A percentile compares a stretch with the other conserved stretches of the same genome.
These are phyloP conservation scores for Fusarium setosum DNA, from an alignment of 2,329 filamentous ascomycete genomes.

Conservation along the genomic window DNA sequence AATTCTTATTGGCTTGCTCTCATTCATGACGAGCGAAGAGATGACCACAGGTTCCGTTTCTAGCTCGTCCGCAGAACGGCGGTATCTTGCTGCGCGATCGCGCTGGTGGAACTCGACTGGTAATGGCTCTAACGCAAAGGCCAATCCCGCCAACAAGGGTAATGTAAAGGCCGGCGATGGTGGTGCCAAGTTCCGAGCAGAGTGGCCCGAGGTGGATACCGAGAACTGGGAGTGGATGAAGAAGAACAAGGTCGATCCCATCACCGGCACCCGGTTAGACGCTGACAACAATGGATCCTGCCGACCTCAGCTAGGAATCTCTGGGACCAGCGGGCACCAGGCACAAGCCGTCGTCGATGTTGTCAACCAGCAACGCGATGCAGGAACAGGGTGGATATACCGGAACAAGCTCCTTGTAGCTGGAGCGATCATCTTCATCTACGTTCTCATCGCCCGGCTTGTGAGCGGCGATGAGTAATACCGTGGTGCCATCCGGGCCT, in stretches of 20 bases:
- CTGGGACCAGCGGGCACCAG: slow-evolving; percentile 70
- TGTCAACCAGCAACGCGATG: slow-evolving; percentile 79
- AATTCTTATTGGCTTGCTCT: slow-evolving; percentile 91
- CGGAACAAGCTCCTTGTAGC: slow-evolving; percentile 82
- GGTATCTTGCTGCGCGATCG: slow-evolving; percentile 79
- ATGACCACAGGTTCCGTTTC: slow-evolving; percentile 96
- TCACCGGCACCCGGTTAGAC: slow-evolving; percentile 72
- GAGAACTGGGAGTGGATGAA: slow-evolving; percentile 96
- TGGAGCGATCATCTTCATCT: slow-evolving; percentile 78
- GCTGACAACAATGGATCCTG: slow-evolving; percentile 63
- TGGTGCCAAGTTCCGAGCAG: slow-evolving; percentile 86
- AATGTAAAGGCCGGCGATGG: slow-evolving; percentile 94
- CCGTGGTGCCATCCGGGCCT: neutral
- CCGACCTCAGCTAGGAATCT: slow-evolving; percentile 67
- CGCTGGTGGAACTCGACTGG: slow-evolving; percentile 98
- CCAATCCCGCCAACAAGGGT: slow-evolving; percentile 69
- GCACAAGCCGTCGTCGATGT: slow-evolving; percentile 81
- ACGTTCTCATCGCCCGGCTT: slow-evolving; percentile 84
- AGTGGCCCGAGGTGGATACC: slow-evolving; percentile 90
- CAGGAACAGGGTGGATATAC: slow-evolving; percentile 83
- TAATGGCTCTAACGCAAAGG: slow-evolving; percentile 76
- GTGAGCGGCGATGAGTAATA: slow-evolving; percentile 62
- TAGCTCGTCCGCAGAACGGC: slow-evolving; percentile 80
- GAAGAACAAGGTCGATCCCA: slow-evolving; percentile 80
- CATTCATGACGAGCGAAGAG: slow-evolving; percentile 98